phyloP scores from a whole-genome alignment of 805 yeast genomes.

The Saccharomycopsis capsularis region DNA sequence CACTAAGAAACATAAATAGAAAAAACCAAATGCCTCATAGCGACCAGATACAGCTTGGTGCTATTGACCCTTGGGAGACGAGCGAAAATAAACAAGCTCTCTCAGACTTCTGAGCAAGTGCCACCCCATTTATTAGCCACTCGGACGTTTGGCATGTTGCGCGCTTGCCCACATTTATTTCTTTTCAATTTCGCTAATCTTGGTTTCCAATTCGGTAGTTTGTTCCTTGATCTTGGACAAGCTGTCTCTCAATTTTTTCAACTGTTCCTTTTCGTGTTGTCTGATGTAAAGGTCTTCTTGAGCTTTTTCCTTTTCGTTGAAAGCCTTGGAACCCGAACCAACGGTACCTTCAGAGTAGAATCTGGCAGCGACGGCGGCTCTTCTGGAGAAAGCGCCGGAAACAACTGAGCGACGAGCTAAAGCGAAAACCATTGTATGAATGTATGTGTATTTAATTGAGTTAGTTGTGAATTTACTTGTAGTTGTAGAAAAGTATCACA shows the following conservation, averaged over 20 bases:
- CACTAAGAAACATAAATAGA: too few species aligned
- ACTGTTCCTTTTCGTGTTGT: constrained; percentile 21
- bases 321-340: constrained; percentile 20
- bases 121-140: too few species aligned
- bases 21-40: too few species aligned
- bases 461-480: neutral
- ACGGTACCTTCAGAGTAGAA: constrained; percentile 17
- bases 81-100: too few species aligned
- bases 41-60: too few species aligned
- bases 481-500: too few species aligned
- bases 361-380: constrained; percentile 12
- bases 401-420: constrained; percentile 12
- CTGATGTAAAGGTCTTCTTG: constrained; percentile 20
- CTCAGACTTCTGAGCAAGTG: too few species aligned
- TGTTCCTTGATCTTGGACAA: constrained; percentile 21
- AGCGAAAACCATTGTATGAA: constrained; percentile 14
- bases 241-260: constrained; percentile 19
- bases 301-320: constrained; percentile 21
- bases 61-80: too few species aligned
- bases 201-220: constrained; percentile 16
- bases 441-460: neutral
- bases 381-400: constrained; percentile 2
- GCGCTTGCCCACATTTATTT: too few species aligned
- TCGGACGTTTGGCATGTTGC: too few species aligned
- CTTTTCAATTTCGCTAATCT: constrained; percentile 15